These are phyloP conservation scores for Poronia punctata DNA, from an alignment of 495 filamentous ascomycete genomes.

Conservation along the genomic window DNA sequence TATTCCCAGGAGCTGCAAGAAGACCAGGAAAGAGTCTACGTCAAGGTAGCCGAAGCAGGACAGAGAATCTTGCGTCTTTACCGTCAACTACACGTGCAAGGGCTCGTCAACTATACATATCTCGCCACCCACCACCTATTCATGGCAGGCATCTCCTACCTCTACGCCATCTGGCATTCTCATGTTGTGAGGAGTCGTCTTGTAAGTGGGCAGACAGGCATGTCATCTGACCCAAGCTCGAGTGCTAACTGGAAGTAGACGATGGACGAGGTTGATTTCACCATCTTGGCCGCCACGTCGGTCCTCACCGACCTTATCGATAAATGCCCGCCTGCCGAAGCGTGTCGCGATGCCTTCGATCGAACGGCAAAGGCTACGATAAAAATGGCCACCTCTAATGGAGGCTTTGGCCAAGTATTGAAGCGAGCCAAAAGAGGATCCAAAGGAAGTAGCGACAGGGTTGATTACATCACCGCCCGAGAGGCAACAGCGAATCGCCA, in stretches of 20 bases:
- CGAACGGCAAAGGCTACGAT: slow-evolving; percentile 92
- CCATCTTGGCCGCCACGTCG: slow-evolving; percentile 84
- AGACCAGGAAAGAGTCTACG: slow-evolving; percentile 83
- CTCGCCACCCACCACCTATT: slow-evolving; percentile 96
- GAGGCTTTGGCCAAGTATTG: slow-evolving; percentile 58
- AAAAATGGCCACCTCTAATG: slow-evolving; percentile 79
- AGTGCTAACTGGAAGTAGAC: slow-evolving; percentile 49
- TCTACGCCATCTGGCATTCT: slow-evolving; percentile 97
- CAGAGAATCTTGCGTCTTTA: slow-evolving; percentile 89
- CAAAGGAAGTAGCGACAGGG: slow-evolving; percentile 20
- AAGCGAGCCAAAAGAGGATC: slow-evolving; percentile 18
- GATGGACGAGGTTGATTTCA: slow-evolving; percentile 93
- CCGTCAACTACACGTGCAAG: slow-evolving; percentile 77
- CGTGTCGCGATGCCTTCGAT: slow-evolving; percentile 93
- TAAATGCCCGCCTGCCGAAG: slow-evolving; percentile 46
- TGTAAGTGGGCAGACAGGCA: slow-evolving; percentile 56
- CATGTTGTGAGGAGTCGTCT: slow-evolving; percentile 74
- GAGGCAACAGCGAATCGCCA: slow-evolving; percentile 29
- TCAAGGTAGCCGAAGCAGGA: slow-evolving; percentile 90
- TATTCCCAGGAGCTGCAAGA: slow-evolving; percentile 55
- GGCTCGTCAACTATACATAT: slow-evolving; percentile 92
- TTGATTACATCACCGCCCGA: slow-evolving; percentile 26
- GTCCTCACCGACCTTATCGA: slow-evolving; percentile 45
- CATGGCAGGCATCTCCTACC: slow-evolving; percentile 94
- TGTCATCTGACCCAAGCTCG: background rate